Evolutionary conservation across 148 eudicot genomes (phyloP).

Genomic region (Fagopyrum tataricum): DNA sequence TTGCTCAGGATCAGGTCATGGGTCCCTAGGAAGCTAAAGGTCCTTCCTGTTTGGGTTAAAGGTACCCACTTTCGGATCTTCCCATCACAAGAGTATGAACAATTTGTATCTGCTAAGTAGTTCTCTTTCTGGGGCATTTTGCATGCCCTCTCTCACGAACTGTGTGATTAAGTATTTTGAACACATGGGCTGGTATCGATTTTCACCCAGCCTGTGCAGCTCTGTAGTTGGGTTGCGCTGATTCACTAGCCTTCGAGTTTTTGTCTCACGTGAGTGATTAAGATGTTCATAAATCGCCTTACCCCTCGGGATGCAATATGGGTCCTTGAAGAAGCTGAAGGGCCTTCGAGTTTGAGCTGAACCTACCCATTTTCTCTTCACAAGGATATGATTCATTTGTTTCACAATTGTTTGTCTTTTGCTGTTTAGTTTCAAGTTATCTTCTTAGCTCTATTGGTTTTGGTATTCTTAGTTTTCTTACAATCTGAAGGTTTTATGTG

Average conservation of each 20-base stretch:
- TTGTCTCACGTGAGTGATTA: too few relatives aligned
- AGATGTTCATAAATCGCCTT: too few relatives aligned
- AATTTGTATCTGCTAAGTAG: background rate
- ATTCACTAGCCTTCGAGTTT: background rate
- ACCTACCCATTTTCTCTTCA: too few relatives aligned
- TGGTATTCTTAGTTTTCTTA: background rate
- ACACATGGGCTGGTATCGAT: background rate
- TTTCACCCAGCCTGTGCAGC: background rate
- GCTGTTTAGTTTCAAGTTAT: background rate
- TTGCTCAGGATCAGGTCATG: too few relatives aligned
- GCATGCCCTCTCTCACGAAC: background rate
- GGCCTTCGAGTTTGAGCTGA: too few relatives aligned
- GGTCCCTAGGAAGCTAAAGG: too few relatives aligned
- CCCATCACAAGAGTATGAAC: background rate
- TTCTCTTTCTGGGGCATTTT: too few relatives aligned
- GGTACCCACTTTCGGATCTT: too few relatives aligned
- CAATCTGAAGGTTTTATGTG: slow-evolving; percentile 11
- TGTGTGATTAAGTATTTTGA: background rate
- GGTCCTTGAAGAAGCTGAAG: too few relatives aligned
- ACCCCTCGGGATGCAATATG: too few relatives aligned
- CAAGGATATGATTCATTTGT: background rate
- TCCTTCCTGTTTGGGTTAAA: too few relatives aligned
- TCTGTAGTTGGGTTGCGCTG: background rate
- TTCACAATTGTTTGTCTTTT: background rate
- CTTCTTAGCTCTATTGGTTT: slow-evolving; percentile 2